A percentile compares a stretch with the other conserved stretches of the same genome.
Conservation (phyloP, 768 basidiomycete genomes). For the Tricholoma flavovirens region DNA sequence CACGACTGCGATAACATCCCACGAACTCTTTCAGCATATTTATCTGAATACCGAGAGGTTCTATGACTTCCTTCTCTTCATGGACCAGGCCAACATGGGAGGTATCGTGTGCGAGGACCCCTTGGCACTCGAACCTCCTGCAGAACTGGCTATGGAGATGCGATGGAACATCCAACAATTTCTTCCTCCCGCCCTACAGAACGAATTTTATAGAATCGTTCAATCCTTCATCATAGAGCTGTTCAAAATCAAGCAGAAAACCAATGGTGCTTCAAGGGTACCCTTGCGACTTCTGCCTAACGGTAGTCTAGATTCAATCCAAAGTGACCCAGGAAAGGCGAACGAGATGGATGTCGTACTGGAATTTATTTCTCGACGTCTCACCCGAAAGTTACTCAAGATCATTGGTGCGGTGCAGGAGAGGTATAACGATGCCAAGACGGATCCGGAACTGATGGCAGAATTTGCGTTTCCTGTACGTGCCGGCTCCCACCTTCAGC, state of each 20-base stretch:
- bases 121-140: constrained; percentile 57
- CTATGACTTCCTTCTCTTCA: constrained; percentile 92
- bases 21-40: constrained; percentile 93
- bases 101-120: constrained; percentile 86
- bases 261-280: constrained; percentile 51
- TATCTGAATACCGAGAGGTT: constrained; percentile 81
- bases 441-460: constrained; percentile 45
- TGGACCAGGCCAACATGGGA: constrained; percentile 92
- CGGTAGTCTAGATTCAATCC: constrained; percentile 58
- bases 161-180: constrained; percentile 91
- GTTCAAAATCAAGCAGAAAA: constrained; percentile 66
- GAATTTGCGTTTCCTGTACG: constrained; percentile 79
- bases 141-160: constrained; percentile 71
- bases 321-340: constrained; percentile 58
- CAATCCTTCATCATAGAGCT: constrained; percentile 84
- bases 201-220: constrained; percentile 65
- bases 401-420: constrained; percentile 58
- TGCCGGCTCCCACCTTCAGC: constrained; percentile 78
- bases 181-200: constrained; percentile 78
- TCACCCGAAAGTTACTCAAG: constrained; percentile 78
- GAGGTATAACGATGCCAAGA: constrained; percentile 52
- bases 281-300: constrained; percentile 68
- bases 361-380: constrained; percentile 71
- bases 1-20: constrained; percentile 85
- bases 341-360: constrained; percentile 64